Percentiles rank a stretch among this genome's conserved stretches.
These are phyloP conservation scores for Ogataea trehalophila DNA, from an alignment of 805 yeast genomes.

Conservation along the genomic window DNA sequence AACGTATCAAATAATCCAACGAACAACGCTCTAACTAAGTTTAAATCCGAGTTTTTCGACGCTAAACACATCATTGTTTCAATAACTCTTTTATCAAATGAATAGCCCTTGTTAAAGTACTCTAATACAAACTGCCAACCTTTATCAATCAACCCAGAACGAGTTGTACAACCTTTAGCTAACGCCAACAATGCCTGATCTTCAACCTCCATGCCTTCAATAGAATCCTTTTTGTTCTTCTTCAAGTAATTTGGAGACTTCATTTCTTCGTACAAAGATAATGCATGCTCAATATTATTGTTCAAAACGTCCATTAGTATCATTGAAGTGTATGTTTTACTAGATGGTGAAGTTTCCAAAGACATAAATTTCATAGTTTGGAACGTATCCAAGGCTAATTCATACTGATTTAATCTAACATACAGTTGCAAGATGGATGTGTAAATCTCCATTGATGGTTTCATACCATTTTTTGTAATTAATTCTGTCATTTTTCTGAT, in stretches of 20 bases:
- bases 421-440: conserved; percentile 59
- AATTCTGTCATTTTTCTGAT: conserved; percentile 35
- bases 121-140: conserved; percentile 82
- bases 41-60: conserved; percentile 75
- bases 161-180: conserved; percentile 63
- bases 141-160: conserved; percentile 39
- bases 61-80: conserved; percentile 72
- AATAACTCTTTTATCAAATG: conserved; percentile 39
- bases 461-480: conserved; percentile 35
- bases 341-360: conserved; percentile 58
- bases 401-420: conserved; percentile 44
- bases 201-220: conserved; percentile 21
- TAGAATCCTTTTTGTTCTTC: conserved; percentile 14
- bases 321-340: conserved; percentile 64
- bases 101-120: conserved; percentile 41
- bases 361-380: conserved; percentile 83
- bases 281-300: conserved; percentile 63
- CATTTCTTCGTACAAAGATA: conserved; percentile 77
- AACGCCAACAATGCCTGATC: conserved; percentile 39
- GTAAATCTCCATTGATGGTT: conserved; percentile 43
- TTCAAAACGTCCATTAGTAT: conserved; percentile 60
- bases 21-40: conserved; percentile 65
- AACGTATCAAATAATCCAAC: conserved; percentile 24
- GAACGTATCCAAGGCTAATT: conserved; percentile 68
- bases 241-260: neutral